Evolutionary conservation across 768 basidiomycete species (phyloP), one percentile per base, ranked within the genome.

Genomic region (Tephrocybe sp.): DNA sequence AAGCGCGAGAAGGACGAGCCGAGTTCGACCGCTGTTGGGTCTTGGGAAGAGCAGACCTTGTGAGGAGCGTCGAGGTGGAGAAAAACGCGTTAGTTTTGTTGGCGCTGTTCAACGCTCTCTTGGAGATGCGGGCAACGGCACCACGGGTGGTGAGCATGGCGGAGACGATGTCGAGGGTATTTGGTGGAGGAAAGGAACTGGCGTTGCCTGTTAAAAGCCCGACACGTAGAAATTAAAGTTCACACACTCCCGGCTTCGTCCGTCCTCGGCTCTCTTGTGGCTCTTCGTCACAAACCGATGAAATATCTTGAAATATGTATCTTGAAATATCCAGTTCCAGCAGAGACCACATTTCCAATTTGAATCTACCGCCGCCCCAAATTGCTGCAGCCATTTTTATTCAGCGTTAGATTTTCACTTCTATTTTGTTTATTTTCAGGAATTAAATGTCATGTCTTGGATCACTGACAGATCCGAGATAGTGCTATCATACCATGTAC

Each of bases 71-170:
- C 49, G 85, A 79, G 50, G 88, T 85, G 56, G 88, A 87, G 74
- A 91, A 87, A 74, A 90, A 86, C 66, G 88, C 83, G 70, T 75
- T 81, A 16, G 86, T 80, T 73, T 81, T 83, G 73, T 82, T 86
- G 61, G 83, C 80, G 68, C 73, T 81, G 68, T 83, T 83, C 67
- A 83, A 76, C 61, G 87, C 86, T 76, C 88, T 84, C 79, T 83
- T 86, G 54, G 91, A 88, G 71, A 93, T 77, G 72, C 91, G 90
- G 69, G 88, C 79, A 71, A 91, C 81, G 68, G 86, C 80, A 74
- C 88, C 87, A 70, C 90, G 88, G 62, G 88, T 76, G 72, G 86
- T 88, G 77, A 91, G 79, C 90, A 92, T 92, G 74, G 75, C 77
- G 71, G 57, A 61, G 58, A 59, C 47, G 59, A 64, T 60, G 58